Percentiles rank a stretch among this genome's conserved stretches.
phyloP scores from a whole-genome alignment of 129 eudicot genomes.

The Scalesia atractyloides region DNA sequence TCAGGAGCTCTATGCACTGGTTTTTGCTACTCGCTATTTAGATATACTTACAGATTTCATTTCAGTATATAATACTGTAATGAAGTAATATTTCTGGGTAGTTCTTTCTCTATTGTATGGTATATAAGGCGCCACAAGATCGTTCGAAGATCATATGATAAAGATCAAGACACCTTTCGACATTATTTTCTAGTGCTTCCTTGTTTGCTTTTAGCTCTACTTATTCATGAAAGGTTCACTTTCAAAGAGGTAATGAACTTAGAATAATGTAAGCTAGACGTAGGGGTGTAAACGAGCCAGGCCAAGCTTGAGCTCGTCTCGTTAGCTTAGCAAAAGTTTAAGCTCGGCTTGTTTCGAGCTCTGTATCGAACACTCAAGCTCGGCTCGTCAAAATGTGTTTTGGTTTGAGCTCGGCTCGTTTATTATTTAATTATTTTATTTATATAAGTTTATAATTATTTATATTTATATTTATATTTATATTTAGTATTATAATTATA shows the following conservation, averaged over 20 bases:
- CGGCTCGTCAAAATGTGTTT: too few species aligned
- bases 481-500: too few species aligned
- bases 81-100: constrained; percentile 87
- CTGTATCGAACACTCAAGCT: too few species aligned
- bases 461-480: too few species aligned
- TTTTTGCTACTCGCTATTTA: constrained; percentile 91
- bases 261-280: too few species aligned
- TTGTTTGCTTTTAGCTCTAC: constrained; percentile 69
- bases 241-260: constrained; percentile 67
- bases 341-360: too few species aligned
- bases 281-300: too few species aligned
- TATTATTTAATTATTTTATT: too few species aligned
- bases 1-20: constrained; percentile 93
- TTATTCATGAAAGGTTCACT: constrained; percentile 77
- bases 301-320: too few species aligned
- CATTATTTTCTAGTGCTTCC: constrained; percentile 80
- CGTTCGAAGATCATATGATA: constrained; percentile 93
- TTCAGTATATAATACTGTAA: constrained; percentile 74
- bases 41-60: constrained; percentile 81
- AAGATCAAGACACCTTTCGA: constrained; percentile 92
- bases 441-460: too few species aligned
- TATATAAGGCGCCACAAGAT: constrained; percentile 89
- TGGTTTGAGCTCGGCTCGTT: neutral
- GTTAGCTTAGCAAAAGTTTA: too few species aligned
- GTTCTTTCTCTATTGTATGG: constrained; percentile 97